Conservation (phyloP, 2,329 filamentous ascomycete genomes). For the Microdochium trichocladiopsis region DNA sequence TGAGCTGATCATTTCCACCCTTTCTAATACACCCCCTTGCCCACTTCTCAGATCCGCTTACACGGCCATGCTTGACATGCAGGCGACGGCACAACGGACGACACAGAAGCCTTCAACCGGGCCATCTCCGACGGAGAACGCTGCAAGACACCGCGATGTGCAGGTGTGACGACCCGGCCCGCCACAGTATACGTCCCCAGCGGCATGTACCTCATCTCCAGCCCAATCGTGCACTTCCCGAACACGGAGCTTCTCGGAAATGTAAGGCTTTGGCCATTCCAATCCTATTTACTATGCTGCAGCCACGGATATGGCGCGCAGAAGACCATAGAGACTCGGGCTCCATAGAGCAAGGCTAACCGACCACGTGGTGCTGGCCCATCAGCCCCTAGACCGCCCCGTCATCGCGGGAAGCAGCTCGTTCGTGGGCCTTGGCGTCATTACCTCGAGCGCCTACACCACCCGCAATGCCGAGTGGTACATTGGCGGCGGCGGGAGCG, state of each 20-base stretch:
- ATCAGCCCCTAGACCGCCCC: neutral
- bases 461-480: neutral
- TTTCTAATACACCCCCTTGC: neutral
- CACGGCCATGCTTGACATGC: neutral
- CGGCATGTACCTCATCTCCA: slow-evolving; percentile 14
- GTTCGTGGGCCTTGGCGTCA: neutral
- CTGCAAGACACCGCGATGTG: neutral
- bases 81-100: neutral
- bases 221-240: slow-evolving; percentile 13
- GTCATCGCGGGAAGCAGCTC: neutral
- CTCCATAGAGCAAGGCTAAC: too few species aligned
- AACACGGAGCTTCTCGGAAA: slow-evolving; percentile 29
- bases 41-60: neutral
- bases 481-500: neutral
- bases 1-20: neutral
- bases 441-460: neutral
- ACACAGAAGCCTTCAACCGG: neutral
- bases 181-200: slow-evolving; percentile 16
- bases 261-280: slow-evolving; percentile 7
- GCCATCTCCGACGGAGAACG: neutral
- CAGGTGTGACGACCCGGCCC: slow-evolving; percentile 6
- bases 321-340: too few species aligned
- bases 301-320: too few species aligned
- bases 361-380: too few species aligned
- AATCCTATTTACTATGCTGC: too few species aligned